Percentiles rank a stretch among this genome's conserved stretches.
phyloP scores from a whole-genome alignment of 306 rosid species.

The Fagus crenata region DNA sequence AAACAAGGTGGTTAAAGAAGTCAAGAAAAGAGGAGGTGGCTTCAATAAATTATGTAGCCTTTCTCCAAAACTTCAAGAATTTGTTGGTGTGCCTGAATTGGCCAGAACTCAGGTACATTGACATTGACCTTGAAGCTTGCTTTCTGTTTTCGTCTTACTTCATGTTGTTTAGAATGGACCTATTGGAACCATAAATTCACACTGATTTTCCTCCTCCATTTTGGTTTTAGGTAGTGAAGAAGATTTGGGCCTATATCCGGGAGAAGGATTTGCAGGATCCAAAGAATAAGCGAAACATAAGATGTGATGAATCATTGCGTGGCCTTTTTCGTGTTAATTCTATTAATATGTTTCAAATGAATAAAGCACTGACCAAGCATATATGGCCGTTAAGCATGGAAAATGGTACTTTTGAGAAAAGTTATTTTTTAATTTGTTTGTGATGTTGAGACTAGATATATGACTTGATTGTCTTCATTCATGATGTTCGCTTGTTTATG shows the following conservation, averaged over 20 bases:
- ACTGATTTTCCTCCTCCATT: background rate
- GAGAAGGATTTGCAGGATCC: constrained; percentile 43
- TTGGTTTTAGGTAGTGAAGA: constrained; percentile 37
- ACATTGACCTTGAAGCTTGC: too few species aligned
- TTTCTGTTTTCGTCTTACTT: too few species aligned
- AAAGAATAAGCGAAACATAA: constrained; percentile 30
- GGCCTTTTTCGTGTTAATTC: too few species aligned
- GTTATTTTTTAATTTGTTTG: background rate
- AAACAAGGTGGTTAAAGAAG: too few species aligned
- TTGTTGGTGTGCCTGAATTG: constrained; percentile 42
- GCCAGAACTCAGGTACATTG: constrained; percentile 38
- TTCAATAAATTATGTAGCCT: constrained; percentile 39
- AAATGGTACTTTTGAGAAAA: background rate
- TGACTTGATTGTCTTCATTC: constrained; percentile 5
- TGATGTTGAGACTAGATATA: background rate
- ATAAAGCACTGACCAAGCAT: too few species aligned
- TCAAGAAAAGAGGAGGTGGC: constrained; percentile 25
- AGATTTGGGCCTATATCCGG: constrained; percentile 14
- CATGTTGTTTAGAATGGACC: too few species aligned
- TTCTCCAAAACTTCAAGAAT: constrained; percentile 45
- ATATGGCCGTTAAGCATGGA: too few species aligned
- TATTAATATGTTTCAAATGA: too few species aligned
- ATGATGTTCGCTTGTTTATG: background rate
- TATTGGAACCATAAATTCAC: background rate
- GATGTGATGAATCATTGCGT: constrained; percentile 28